phyloP scores from a whole-genome alignment of 2,329 filamentous ascomycete genomes.

The Penicillium sp. region DNA sequence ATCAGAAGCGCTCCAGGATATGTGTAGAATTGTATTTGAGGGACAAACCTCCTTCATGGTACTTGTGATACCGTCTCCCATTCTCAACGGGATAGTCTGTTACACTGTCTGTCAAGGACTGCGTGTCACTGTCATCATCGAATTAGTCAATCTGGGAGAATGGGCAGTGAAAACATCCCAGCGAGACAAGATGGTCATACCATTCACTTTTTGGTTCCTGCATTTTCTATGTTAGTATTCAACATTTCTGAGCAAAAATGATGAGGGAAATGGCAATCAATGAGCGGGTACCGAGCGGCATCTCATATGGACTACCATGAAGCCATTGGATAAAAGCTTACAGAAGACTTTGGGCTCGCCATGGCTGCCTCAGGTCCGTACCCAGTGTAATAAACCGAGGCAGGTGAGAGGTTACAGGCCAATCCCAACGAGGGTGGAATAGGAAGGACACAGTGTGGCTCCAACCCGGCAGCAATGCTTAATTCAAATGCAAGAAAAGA shows the following conservation, averaged over 20 bases:
- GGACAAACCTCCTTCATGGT: constrained; percentile 44
- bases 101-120: constrained; percentile 45
- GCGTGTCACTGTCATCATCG: constrained; percentile 35
- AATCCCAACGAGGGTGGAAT: constrained; percentile 12
- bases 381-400: constrained; percentile 7
- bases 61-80: constrained; percentile 46
- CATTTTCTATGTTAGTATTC: constrained; percentile 20
- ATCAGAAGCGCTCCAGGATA: constrained; percentile 13
- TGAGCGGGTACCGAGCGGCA: neutral
- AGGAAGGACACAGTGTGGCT: neutral
- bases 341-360: constrained; percentile 19
- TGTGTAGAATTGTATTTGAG: neutral
- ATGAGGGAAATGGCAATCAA: neutral
- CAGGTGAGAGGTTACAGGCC: constrained; percentile 5
- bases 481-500: neutral
- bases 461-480: neutral
- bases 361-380: constrained; percentile 6
- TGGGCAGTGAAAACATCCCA: neutral
- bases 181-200: constrained; percentile 18
- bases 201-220: constrained; percentile 28
- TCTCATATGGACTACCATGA: neutral
- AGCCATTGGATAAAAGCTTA: constrained; percentile 1
- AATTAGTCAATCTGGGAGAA: constrained; percentile 7
- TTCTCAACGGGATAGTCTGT: constrained; percentile 45
- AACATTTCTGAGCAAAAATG: neutral